Conservation (phyloP, 1,139 yeast species). For the Petasospora fabianii region DNA sequence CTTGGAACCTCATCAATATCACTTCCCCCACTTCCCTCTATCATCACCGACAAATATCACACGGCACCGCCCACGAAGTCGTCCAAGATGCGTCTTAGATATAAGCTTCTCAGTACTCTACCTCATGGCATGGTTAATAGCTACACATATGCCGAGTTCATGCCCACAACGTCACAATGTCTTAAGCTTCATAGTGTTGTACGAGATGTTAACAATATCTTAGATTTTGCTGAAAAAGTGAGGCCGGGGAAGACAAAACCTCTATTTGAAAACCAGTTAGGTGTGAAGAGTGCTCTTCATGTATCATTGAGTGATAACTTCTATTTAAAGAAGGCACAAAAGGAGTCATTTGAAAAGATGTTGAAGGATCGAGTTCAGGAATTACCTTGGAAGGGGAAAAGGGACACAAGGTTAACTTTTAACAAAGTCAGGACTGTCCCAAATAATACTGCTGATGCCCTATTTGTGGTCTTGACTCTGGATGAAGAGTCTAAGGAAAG, state of each 20-base stretch:
- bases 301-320: conserved; percentile 21
- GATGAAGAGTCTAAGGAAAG: conserved; percentile 7
- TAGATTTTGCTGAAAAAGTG: conserved; percentile 6
- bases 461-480: conserved; percentile 15
- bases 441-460: conserved; percentile 8
- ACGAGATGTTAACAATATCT: conserved; percentile 11
- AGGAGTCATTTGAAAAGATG: conserved; percentile 2
- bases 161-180: conserved; percentile 9
- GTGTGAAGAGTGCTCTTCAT: conserved; percentile 16
- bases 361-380: conserved; percentile 1
- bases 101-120: background rate
- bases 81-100: conserved; percentile 9
- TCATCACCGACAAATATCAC: conserved; percentile 5
- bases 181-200: conserved; percentile 5
- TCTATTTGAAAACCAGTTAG: conserved; percentile 6
- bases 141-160: conserved; percentile 19
- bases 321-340: conserved; percentile 9
- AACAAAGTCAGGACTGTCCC: conserved; percentile 13
- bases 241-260: conserved; percentile 11
- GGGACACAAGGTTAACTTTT: conserved; percentile 9
- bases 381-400: background rate
- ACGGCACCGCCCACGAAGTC: conserved; percentile 4
- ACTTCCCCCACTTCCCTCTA: conserved; percentile 12
- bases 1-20: conserved; percentile 1
- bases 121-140: conserved; percentile 17